Percentiles rank a stretch among this genome's conserved stretches.
phyloP scores from a whole-genome alignment of 2,329 filamentous ascomycete species.

The Arthrobotrys musiformis region DNA sequence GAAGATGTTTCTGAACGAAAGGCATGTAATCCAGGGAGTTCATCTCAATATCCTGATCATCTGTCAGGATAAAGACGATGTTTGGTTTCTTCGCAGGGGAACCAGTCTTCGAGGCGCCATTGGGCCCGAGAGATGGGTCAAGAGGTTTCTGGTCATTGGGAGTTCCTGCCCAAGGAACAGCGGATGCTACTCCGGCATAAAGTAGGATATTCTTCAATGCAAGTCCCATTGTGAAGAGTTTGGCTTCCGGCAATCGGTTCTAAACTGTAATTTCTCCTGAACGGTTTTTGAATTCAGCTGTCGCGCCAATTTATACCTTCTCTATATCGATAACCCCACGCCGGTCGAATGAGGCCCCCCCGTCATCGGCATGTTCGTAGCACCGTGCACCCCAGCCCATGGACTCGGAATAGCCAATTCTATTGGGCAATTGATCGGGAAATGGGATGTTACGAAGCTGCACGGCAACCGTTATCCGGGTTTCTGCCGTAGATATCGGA shows the following conservation, averaged over 20 bases:
- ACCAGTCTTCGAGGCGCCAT: slow-evolving; percentile 50
- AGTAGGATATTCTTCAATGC: slow-evolving; percentile 27
- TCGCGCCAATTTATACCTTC: slow-evolving; percentile 23
- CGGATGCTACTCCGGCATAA: slow-evolving; percentile 38
- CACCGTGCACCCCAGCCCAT: background rate
- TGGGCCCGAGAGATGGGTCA: background rate
- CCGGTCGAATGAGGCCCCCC: background rate
- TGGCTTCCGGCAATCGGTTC: background rate
- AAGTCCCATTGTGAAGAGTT: slow-evolving; percentile 1
- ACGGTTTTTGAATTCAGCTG: background rate
- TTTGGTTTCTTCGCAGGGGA: slow-evolving; percentile 64
- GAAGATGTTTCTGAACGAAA: slow-evolving; percentile 68
- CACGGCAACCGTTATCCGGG: slow-evolving; percentile 40
- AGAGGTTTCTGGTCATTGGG: slow-evolving; percentile 31
- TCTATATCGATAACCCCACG: slow-evolving; percentile 21
- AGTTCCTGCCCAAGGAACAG: slow-evolving; percentile 23
- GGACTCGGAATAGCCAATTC: background rate
- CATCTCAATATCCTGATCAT: slow-evolving; percentile 74
- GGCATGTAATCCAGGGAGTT: slow-evolving; percentile 73
- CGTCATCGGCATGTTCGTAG: slow-evolving; percentile 15
- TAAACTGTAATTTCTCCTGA: background rate
- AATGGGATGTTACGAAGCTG: background rate
- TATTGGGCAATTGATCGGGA: slow-evolving; percentile 34
- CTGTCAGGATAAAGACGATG: slow-evolving; percentile 74
- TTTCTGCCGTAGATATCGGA: slow-evolving; percentile 21